These are phyloP conservation scores for Forsythia viridissima DNA, from an alignment of 257 asterid genomes.

Conservation along the genomic window DNA sequence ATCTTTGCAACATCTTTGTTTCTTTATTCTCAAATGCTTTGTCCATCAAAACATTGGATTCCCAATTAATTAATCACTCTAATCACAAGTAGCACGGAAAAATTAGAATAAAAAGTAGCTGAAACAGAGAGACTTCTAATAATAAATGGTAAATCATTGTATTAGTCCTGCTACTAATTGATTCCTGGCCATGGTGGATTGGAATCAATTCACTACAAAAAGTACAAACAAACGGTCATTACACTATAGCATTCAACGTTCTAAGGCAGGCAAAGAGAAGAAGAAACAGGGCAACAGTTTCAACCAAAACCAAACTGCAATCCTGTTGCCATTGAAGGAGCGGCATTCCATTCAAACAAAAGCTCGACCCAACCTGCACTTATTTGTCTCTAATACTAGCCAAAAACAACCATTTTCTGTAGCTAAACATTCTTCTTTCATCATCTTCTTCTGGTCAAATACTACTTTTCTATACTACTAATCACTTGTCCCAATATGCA, in stretches of 20 bases:
- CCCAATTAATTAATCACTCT: not conserved
- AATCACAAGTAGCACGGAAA: not conserved
- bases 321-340: not conserved
- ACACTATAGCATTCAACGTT: not conserved
- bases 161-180: not conserved
- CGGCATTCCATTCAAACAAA: not conserved
- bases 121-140: not conserved
- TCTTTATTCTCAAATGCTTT: slow-evolving; percentile 33
- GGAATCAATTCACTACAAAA: slow-evolving; percentile 26
- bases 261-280: not conserved
- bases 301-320: slow-evolving; percentile 48
- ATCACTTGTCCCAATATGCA: slow-evolving; percentile 18
- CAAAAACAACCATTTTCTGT: slow-evolving; percentile 19
- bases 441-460: slow-evolving; percentile 29
- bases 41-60: slow-evolving; percentile 27
- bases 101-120: not conserved
- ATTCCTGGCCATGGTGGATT: not conserved
- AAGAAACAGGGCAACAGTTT: slow-evolving; percentile 28
- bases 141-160: not conserved
- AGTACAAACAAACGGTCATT: slow-evolving; percentile 21
- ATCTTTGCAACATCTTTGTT: too few species aligned
- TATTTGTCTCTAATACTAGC: slow-evolving; percentile 35
- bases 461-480: slow-evolving; percentile 23
- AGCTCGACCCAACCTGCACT: slow-evolving; percentile 15
- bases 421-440: slow-evolving; percentile 31